Evolutionary conservation across 2,329 filamentous ascomycete species (phyloP).

Genomic region (Blastomyces silverae): DNA sequence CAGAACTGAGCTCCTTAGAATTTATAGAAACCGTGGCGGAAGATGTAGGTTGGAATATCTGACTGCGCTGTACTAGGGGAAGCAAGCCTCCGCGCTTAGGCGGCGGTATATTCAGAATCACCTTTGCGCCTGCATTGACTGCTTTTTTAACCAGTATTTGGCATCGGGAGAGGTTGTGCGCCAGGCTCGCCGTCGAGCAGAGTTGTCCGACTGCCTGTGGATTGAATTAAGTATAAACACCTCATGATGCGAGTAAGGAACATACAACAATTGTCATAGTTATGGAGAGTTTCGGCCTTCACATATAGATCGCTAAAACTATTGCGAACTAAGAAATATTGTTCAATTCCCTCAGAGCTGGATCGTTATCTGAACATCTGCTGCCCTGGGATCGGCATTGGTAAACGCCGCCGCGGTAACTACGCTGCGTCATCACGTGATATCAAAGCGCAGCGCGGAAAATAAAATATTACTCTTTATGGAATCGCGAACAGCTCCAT

Average conservation of each 20-base stretch:
- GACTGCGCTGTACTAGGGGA: no score
- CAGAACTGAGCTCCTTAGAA: conserved; percentile 6
- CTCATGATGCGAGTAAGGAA: background rate
- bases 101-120: conserved; percentile 31
- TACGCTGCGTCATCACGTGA: no score
- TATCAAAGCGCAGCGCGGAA: no score
- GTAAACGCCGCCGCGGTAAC: no score
- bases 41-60: background rate
- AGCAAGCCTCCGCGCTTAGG: background rate
- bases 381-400: no score
- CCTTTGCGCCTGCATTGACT: conserved; percentile 68
- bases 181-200: conserved; percentile 72
- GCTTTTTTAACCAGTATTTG: conserved; percentile 65
- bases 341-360: background rate
- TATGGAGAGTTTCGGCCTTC: background rate
- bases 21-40: no score
- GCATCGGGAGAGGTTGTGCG: conserved; percentile 74
- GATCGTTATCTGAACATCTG: background rate
- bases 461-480: conserved; percentile 14
- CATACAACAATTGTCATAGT: conserved; percentile 21
- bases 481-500: conserved; percentile 12
- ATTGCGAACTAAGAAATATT: background rate
- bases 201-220: conserved; percentile 78
- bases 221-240: conserved; percentile 9
- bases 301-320: background rate